phyloP scores from a whole-genome alignment of 176 grass and related monocot species.

The Urochloa ruziziensis region DNA sequence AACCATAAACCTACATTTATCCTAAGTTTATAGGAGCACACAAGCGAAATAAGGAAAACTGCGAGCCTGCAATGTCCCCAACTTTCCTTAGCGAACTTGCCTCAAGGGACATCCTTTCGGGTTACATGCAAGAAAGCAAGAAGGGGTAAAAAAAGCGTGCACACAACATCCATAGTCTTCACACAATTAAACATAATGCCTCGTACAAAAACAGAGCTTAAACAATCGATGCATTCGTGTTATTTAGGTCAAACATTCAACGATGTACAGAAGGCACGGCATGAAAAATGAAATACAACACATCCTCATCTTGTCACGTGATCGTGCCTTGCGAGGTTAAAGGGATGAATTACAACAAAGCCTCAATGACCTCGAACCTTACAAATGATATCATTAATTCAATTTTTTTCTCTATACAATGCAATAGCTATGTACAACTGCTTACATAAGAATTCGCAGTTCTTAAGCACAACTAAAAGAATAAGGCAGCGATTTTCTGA shows the following conservation, averaged over 20 bases:
- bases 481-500: conserved; percentile 20
- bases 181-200: neutral
- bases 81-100: too few relatives aligned
- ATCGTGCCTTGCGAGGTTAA: neutral
- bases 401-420: conserved; percentile 41
- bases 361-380: neutral
- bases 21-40: neutral
- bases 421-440: conserved; percentile 44
- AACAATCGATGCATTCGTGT: neutral
- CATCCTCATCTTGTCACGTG: neutral
- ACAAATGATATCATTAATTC: neutral
- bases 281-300: conserved; percentile 14
- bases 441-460: conserved; percentile 25
- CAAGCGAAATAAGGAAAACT: neutral
- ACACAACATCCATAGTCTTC: neutral
- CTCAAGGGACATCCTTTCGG: neutral
- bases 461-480: conserved; percentile 25
- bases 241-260: neutral
- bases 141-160: too few relatives aligned
- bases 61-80: neutral
- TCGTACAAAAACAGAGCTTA: neutral
- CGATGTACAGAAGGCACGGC: neutral
- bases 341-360: conserved; percentile 2
- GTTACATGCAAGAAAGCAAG: too few relatives aligned
- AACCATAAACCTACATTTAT: neutral